Percentiles rank a stretch among this genome's conserved stretches.
Evolutionary conservation across 768 basidiomycete genomes (phyloP).

Genomic region (Hemileccinum rubropunctum): DNA sequence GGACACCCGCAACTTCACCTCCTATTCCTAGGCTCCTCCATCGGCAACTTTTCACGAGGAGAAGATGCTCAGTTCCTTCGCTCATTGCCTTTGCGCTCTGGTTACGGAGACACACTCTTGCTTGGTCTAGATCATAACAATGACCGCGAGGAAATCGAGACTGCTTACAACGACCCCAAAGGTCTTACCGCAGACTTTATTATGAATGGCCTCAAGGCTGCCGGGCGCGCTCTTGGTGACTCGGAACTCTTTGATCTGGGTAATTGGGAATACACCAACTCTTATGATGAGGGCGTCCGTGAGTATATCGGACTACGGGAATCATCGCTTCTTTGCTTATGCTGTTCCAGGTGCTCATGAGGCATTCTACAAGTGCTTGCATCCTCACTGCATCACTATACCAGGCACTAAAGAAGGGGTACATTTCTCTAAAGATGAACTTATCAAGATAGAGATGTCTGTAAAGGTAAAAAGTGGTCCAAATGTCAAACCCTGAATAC

Average conservation of each 20-base stretch:
- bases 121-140: conserved; percentile 91
- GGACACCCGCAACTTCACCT: conserved; percentile 67
- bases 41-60: conserved; percentile 83
- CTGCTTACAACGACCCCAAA: conserved; percentile 81
- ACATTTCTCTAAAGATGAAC: conserved; percentile 65
- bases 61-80: conserved; percentile 73
- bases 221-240: conserved; percentile 66
- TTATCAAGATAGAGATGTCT: conserved; percentile 83
- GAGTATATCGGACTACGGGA: conserved; percentile 17
- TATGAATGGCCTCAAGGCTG: conserved; percentile 77
- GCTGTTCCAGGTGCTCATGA: conserved; percentile 68
- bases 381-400: conserved; percentile 53
- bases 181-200: conserved; percentile 76
- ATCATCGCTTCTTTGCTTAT: neutral
- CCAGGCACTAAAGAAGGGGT: conserved; percentile 44
- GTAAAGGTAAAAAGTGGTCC: conserved; percentile 61
- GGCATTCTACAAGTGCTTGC: conserved; percentile 74
- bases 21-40: conserved; percentile 86
- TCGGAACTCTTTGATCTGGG: conserved; percentile 58
- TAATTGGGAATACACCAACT: conserved; percentile 73
- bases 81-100: conserved; percentile 72
- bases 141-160: conserved; percentile 64
- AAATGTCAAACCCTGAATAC: neutral
- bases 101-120: conserved; percentile 77
- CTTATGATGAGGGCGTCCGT: conserved; percentile 56